Evolutionary conservation across 495 filamentous ascomycete genomes (phyloP).

Genomic region (Penicillium mononematosum): DNA sequence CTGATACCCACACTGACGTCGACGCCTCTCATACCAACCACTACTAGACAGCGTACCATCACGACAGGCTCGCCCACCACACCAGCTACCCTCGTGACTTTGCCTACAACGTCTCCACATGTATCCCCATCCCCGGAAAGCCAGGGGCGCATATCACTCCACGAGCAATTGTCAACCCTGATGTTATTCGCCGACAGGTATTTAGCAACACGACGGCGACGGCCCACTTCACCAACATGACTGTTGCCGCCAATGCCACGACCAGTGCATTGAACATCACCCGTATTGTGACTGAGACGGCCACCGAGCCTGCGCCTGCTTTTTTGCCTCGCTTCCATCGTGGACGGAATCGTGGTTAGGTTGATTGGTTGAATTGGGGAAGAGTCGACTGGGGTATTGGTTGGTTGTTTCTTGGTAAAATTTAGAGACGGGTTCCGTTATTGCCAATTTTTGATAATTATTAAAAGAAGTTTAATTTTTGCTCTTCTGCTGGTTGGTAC

Average conservation of each 20-base stretch:
- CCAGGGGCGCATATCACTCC: conserved; percentile 4
- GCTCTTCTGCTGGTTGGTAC: too few species aligned
- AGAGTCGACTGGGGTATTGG: background rate
- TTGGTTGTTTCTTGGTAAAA: background rate
- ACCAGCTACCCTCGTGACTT: conserved; percentile 9
- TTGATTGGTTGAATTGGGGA: background rate
- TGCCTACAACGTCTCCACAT: conserved; percentile 2
- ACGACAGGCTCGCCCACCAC: background rate
- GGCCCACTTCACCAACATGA: conserved; percentile 22
- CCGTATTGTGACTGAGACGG: background rate
- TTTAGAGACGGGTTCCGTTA: background rate
- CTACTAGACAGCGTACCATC: conserved; percentile 2
- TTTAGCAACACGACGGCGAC: conserved; percentile 18
- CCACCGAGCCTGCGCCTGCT: conserved; percentile 2
- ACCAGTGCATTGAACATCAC: background rate
- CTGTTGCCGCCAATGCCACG: conserved; percentile 18
- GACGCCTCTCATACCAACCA: conserved; percentile 17
- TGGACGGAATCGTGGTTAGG: conserved; percentile 3
- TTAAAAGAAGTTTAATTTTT: background rate
- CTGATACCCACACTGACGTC: conserved; percentile 8
- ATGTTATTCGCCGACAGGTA: conserved; percentile 17
- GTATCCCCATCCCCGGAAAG: background rate
- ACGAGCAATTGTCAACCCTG: conserved; percentile 11
- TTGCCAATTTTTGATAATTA: conserved; percentile 1
- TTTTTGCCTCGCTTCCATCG: conserved; percentile 10